These are phyloP conservation scores for Wallacemonas sp. DNA, from an alignment of 208 protist genomes.

Conservation along the genomic window DNA sequence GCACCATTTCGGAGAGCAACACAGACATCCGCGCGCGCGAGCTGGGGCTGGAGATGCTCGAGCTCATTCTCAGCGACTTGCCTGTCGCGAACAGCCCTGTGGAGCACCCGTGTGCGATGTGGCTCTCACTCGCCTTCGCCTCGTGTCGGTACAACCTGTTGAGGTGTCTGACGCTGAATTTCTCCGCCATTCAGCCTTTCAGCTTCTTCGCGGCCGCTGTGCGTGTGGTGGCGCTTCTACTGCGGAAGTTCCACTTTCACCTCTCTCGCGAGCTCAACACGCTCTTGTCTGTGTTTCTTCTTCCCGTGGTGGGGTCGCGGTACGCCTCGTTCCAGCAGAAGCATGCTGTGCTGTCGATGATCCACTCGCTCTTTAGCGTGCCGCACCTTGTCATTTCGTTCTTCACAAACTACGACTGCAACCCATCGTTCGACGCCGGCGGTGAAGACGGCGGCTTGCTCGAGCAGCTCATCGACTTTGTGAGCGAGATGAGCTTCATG, in stretches of 20 bases:
- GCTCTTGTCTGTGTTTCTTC: constrained; percentile 55
- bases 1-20: constrained; percentile 39
- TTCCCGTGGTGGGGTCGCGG: constrained; percentile 56
- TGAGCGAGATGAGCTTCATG: constrained; percentile 57
- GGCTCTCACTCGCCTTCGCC: constrained; percentile 57
- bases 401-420: constrained; percentile 90
- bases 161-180: constrained; percentile 42
- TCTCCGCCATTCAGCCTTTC: constrained; percentile 54
- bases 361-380: constrained; percentile 55
- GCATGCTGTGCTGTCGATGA: constrained; percentile 71
- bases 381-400: constrained; percentile 74
- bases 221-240: constrained; percentile 46
- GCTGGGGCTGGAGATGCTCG: constrained; percentile 58
- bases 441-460: constrained; percentile 71
- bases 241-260: constrained; percentile 75
- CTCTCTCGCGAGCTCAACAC: constrained; percentile 69
- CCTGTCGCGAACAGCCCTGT: constrained; percentile 62
- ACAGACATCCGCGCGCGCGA: constrained; percentile 47
- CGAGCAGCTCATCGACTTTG: constrained; percentile 73
- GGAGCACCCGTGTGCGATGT: constrained; percentile 69
- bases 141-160: constrained; percentile 68
- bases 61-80: constrained; percentile 44
- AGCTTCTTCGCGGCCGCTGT: constrained; percentile 55
- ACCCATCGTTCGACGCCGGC: constrained; percentile 69
- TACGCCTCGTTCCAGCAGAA: constrained; percentile 77